A percentile compares a stretch with the other conserved stretches of the same genome.
Conservation (phyloP, 1,284 basidiomycete species). For the Ustilago loliicola region DNA sequence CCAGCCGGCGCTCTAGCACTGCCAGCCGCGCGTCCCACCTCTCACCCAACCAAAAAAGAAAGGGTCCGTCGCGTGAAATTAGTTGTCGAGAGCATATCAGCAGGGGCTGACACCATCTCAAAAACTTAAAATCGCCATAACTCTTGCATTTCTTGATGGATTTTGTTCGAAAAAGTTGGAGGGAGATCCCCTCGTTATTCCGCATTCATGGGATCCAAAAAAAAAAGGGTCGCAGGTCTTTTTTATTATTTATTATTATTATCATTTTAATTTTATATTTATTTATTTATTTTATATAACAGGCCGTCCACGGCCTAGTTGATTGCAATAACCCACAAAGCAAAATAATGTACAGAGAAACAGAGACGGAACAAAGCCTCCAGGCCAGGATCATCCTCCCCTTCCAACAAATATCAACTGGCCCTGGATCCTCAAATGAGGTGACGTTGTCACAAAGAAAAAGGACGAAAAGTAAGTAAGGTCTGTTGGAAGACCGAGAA, state of each 20-base stretch:
- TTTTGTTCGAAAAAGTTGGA: background rate
- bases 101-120: constrained; percentile 12
- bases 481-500: too few species aligned
- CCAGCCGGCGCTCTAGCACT: constrained; percentile 1
- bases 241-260: too few species aligned
- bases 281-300: constrained; percentile 15
- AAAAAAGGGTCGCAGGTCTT: background rate
- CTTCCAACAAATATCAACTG: too few species aligned
- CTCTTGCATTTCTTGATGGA: background rate
- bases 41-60: background rate
- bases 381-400: background rate
- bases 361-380: background rate
- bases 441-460: too few species aligned
- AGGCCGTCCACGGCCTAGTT: constrained; percentile 15
- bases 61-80: background rate
- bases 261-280: too few species aligned
- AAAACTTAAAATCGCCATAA: constrained; percentile 6
- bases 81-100: too few species aligned
- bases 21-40: constrained; percentile 12
- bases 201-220: background rate
- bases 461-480: too few species aligned
- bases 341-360: background rate
- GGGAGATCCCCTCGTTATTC: constrained; percentile 4
- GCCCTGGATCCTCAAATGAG: too few species aligned
- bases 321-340: background rate